phyloP scores from a whole-genome alignment of 192 early-diverging fungal genomes.

The Borealophlyctis nickersoniae region DNA sequence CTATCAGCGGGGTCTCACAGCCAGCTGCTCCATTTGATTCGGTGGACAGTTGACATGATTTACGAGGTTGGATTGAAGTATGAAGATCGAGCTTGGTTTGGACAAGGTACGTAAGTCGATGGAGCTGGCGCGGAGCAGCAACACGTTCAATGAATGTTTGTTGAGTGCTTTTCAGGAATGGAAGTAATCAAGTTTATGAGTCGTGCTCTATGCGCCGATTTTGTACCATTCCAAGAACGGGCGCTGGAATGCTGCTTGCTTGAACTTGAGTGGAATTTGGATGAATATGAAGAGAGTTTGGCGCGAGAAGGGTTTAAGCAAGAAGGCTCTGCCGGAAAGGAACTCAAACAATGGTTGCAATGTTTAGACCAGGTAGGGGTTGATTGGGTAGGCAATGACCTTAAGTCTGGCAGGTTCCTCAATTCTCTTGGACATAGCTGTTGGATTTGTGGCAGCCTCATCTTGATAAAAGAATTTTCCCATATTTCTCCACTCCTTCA shows the following conservation, averaged over 20 bases:
- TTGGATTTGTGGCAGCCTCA: constrained; percentile 9
- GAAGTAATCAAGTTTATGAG: constrained; percentile 35
- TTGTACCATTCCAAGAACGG: constrained; percentile 19
- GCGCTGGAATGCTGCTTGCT: constrained; percentile 15
- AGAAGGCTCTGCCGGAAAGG: constrained; percentile 8
- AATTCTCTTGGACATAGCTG: constrained; percentile 8
- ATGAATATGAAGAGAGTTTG: constrained; percentile 10
- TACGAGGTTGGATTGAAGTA: constrained; percentile 19
- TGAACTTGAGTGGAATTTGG: constrained; percentile 15
- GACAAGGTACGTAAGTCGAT: constrained; percentile 36
- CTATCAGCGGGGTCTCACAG: background rate
- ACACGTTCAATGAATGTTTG: too few relatives aligned
- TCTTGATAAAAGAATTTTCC: constrained; percentile 9
- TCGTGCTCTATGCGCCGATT: constrained; percentile 14
- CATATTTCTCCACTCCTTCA: constrained; percentile 11
- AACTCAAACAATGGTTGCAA: constrained; percentile 25
- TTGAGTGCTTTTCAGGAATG: too few relatives aligned
- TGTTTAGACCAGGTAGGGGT: constrained; percentile 22
- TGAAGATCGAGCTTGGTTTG: constrained; percentile 35
- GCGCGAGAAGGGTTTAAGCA: background rate
- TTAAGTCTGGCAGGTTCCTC: background rate
- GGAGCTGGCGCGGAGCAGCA: background rate
- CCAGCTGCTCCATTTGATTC: constrained; percentile 5
- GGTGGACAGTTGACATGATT: constrained; percentile 35
- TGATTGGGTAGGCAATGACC: background rate